Percentiles rank a stretch among this genome's conserved stretches.
These are phyloP conservation scores for Epicoccum nigrum DNA, from an alignment of 2,329 filamentous ascomycete genomes.

Conservation along the genomic window DNA sequence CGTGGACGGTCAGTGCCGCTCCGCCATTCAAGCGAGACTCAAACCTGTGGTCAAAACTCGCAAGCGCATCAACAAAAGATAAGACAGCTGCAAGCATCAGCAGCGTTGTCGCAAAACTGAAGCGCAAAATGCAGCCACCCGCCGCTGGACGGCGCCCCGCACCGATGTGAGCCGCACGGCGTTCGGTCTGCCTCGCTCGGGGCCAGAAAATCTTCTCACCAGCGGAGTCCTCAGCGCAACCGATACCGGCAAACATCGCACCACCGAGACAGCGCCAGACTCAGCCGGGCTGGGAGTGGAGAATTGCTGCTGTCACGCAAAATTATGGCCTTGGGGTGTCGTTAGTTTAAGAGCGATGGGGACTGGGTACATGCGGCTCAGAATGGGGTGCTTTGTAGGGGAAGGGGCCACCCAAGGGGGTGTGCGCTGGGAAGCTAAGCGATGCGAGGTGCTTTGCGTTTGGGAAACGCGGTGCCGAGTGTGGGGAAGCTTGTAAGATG, in stretches of 20 bases:
- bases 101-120: neutral
- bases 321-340: slow-evolving; percentile 8
- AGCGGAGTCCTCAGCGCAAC: slow-evolving; percentile 1
- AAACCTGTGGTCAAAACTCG: neutral
- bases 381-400: neutral
- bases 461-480: slow-evolving; percentile 1
- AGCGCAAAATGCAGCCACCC: neutral
- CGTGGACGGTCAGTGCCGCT: too few relatives aligned
- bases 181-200: slow-evolving; percentile 17
- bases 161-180: slow-evolving; percentile 14
- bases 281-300: slow-evolving; percentile 13
- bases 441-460: slow-evolving; percentile 9
- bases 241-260: slow-evolving; percentile 14
- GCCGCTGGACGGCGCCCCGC: slow-evolving; percentile 1
- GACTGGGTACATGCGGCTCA: slow-evolving; percentile 19
- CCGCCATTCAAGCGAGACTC: neutral
- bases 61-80: neutral
- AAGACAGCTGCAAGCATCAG: neutral
- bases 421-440: slow-evolving; percentile 9
- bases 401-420: neutral
- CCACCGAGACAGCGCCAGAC: slow-evolving; percentile 10
- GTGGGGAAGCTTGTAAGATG: slow-evolving; percentile 13
- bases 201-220: slow-evolving; percentile 9
- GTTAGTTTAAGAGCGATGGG: slow-evolving; percentile 15
- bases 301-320: slow-evolving; percentile 16